These are phyloP conservation scores for Diaporthe citriasiana DNA, from an alignment of 2,329 filamentous ascomycete species.

Conservation along the genomic window DNA sequence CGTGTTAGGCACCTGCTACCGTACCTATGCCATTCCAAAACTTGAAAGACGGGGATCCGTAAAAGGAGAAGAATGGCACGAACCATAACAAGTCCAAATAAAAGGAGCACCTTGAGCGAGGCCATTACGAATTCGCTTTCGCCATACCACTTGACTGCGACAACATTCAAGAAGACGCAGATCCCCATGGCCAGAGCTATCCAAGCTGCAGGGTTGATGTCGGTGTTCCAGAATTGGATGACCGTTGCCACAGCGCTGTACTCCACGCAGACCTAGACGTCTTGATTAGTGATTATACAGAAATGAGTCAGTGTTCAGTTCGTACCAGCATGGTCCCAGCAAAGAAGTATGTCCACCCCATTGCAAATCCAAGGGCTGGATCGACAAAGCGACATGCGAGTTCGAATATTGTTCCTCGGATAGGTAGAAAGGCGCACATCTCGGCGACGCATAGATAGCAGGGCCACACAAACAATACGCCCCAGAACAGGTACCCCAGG, in stretches of 20 bases:
- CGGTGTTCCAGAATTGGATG: slow-evolving; percentile 46
- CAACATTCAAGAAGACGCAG: slow-evolving; percentile 43
- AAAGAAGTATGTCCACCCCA: slow-evolving; percentile 64
- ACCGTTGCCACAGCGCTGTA: slow-evolving; percentile 43
- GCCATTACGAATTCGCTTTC: slow-evolving; percentile 41
- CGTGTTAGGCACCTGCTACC: too few relatives aligned
- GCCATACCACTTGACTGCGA: slow-evolving; percentile 38
- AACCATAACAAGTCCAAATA: slow-evolving; percentile 38
- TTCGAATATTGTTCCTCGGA: slow-evolving; percentile 67
- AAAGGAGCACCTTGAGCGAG: slow-evolving; percentile 34
- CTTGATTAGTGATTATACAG: not conserved
- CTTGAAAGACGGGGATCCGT: too few relatives aligned
- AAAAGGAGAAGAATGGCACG: too few relatives aligned
- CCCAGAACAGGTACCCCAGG: slow-evolving; percentile 61
- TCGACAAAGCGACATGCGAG: slow-evolving; percentile 67
- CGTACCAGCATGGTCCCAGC: slow-evolving; percentile 60
- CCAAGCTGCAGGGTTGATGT: slow-evolving; percentile 43
- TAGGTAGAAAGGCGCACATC: slow-evolving; percentile 69
- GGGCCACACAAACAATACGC: slow-evolving; percentile 60
- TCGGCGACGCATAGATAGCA: slow-evolving; percentile 64
- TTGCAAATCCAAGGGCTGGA: slow-evolving; percentile 65
- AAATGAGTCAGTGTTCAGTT: slow-evolving; percentile 46
- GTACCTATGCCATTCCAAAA: too few relatives aligned
- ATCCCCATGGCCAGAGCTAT: slow-evolving; percentile 43
- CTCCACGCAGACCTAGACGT: slow-evolving; percentile 11